These are phyloP conservation scores for Candida maesae DNA, from an alignment of 805 yeast species.

Conservation along the genomic window DNA sequence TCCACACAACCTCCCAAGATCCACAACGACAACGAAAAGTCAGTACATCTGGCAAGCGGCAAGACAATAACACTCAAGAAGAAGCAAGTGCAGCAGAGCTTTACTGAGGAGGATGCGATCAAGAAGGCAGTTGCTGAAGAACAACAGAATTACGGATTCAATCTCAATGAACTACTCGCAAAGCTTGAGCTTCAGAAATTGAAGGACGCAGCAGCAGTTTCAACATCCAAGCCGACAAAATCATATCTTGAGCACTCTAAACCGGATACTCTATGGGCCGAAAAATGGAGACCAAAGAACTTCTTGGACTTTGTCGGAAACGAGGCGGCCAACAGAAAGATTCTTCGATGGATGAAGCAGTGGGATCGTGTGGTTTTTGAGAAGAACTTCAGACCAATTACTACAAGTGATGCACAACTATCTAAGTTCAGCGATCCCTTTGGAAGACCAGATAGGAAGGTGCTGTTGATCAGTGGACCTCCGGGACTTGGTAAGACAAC, in stretches of 20 bases:
- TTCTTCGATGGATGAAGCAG: slow-evolving; percentile 59
- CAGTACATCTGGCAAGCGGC: slow-evolving; percentile 19
- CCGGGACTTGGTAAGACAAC: slow-evolving; percentile 94
- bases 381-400: slow-evolving; percentile 33
- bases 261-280: slow-evolving; percentile 42
- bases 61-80: slow-evolving; percentile 16
- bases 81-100: background rate
- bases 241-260: slow-evolving; percentile 3
- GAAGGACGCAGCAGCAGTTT: slow-evolving; percentile 5
- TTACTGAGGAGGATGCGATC: background rate
- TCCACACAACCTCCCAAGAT: background rate
- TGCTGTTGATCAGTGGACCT: slow-evolving; percentile 82
- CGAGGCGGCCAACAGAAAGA: slow-evolving; percentile 55
- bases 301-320: slow-evolving; percentile 69
- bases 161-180: slow-evolving; percentile 34
- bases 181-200: slow-evolving; percentile 28
- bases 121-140: slow-evolving; percentile 1
- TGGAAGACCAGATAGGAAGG: slow-evolving; percentile 55
- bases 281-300: slow-evolving; percentile 62
- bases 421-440: slow-evolving; percentile 40
- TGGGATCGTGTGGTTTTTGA: slow-evolving; percentile 63
- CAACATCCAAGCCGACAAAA: no score
- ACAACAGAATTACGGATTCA: slow-evolving; percentile 32
- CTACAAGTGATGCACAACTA: slow-evolving; percentile 8
- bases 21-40: slow-evolving; percentile 12